A percentile compares a stretch with the other conserved stretches of the same genome.
phyloP scores from a whole-genome alignment of 805 yeast genomes.

The Metschnikowia amazonensis region DNA sequence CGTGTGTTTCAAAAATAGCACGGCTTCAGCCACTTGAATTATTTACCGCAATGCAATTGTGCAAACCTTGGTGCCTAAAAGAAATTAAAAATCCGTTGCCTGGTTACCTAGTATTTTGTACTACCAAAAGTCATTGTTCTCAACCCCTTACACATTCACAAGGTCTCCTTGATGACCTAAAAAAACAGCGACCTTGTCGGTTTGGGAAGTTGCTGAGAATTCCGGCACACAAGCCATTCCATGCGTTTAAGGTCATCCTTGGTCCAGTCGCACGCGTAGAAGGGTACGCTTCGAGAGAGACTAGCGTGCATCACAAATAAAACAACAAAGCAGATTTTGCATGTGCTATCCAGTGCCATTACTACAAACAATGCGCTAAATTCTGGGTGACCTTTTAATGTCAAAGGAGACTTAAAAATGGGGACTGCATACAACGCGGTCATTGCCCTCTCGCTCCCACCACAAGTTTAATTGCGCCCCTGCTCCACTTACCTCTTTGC shows the following conservation, averaged over 20 bases:
- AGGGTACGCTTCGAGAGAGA: not conserved
- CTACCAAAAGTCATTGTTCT: not conserved
- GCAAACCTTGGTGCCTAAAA: not conserved
- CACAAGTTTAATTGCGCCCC: not conserved
- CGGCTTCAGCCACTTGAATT: not conserved
- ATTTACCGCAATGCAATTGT: not conserved
- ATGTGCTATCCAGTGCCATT: not conserved
- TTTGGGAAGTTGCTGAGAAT: not conserved
- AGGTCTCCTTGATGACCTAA: not conserved
- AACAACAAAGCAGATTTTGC: not conserved
- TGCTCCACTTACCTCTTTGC: not conserved
- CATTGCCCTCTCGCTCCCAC: not conserved
- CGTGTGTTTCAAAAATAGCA: not conserved
- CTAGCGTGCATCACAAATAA: not conserved
- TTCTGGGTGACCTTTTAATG: not conserved
- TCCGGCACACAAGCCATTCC: not conserved
- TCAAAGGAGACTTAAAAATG: not conserved
- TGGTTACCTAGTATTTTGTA: not conserved
- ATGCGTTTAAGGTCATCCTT: conserved; percentile 3
- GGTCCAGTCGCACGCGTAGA: not conserved
- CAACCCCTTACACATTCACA: not conserved
- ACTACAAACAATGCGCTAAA: not conserved
- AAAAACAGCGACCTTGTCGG: not conserved
- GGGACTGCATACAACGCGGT: not conserved
- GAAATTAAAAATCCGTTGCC: not conserved